Base-by-base conservation (phyloP, 2,329 filamentous ascomycete genomes). In the Trichoderma breve region DNA sequence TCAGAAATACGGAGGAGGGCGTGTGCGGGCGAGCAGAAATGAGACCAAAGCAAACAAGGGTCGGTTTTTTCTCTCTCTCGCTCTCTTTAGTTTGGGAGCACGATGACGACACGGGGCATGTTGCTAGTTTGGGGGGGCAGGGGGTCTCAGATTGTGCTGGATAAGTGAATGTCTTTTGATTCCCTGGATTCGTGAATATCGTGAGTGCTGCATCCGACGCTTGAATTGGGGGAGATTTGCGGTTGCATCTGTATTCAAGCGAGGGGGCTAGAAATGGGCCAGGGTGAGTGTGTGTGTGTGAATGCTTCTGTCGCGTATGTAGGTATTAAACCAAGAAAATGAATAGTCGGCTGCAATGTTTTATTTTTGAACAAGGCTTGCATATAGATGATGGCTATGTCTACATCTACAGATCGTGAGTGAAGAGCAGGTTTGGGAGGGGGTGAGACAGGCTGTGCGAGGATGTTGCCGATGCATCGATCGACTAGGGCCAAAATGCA, bases 1-100 rank as follows among this genome's bases (percentile, higher is more conserved):
- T 69, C 66, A 69, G 34, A 47, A 28, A 21, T 69, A 69, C 34
- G 55, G 12, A 68, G 55, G 55, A 69, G 66, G 66, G 66, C 55
- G 66, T 69, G 66, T 30, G 53, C n/a, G 51, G 51, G 51, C 53
- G 34, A 21, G 32, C 6, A 34, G 18, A 60, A 60, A 34, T 21
- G 55, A 58, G 26, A 58, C 15, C 15, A n/a, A 58, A 32, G 26
- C 47, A 36, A 57, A 26, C 7, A 34, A 21, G 63, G 63, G 63
- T 55, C 14, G 21, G 2, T 9, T 43, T 14, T 51, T 30, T 47
- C 1, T 43, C 36, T 43, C 15, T 43, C 18, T 43, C 39, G 7
- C 15, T 43, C 39, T 43, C n/a, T 18, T 51, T 51, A 21, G 18
- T 15, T 55, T 28, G 30, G n/a, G 53, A 39, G 11, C 21, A 24